A percentile compares a stretch with the other conserved stretches of the same genome.
Conservation (phyloP, 495 filamentous ascomycete species). For the Hypoxylon intermedium region DNA sequence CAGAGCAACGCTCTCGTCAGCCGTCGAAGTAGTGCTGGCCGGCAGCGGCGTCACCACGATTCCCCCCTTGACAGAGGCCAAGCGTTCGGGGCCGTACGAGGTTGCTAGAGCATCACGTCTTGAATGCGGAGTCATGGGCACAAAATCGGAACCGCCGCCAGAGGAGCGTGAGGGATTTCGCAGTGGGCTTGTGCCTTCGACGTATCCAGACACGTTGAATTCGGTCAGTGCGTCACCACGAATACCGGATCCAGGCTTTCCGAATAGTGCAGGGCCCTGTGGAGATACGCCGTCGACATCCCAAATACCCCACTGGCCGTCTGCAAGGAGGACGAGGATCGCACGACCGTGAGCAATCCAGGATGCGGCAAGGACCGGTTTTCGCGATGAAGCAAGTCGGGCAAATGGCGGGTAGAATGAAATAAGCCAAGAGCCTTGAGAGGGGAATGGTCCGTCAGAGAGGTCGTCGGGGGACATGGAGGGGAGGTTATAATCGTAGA, state of each 20-base stretch:
- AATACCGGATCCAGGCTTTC: conserved; percentile 64
- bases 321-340: conserved; percentile 75
- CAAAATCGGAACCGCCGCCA: conserved; percentile 57
- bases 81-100: conserved; percentile 44
- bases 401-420: conserved; percentile 74
- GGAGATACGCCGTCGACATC: conserved; percentile 74
- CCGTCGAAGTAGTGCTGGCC: conserved; percentile 55
- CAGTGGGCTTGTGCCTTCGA: conserved; percentile 58
- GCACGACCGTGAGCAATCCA: conserved; percentile 85
- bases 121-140: conserved; percentile 85
- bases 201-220: conserved; percentile 74
- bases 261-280: conserved; percentile 59
- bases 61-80: conserved; percentile 61
- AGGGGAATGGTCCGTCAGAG: conserved; percentile 56
- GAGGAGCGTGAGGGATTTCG: conserved; percentile 46
- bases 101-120: conserved; percentile 60
- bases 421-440: conserved; percentile 69
- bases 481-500: conserved; percentile 61
- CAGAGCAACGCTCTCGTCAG: conserved; percentile 71
- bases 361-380: conserved; percentile 77
- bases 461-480: conserved; percentile 54
- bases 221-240: conserved; percentile 68
- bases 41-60: conserved; percentile 63
- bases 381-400: conserved; percentile 62
- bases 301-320: conserved; percentile 96